phyloP scores from a whole-genome alignment of 2,329 filamentous ascomycete genomes.

The Colletotrichum sp. region DNA sequence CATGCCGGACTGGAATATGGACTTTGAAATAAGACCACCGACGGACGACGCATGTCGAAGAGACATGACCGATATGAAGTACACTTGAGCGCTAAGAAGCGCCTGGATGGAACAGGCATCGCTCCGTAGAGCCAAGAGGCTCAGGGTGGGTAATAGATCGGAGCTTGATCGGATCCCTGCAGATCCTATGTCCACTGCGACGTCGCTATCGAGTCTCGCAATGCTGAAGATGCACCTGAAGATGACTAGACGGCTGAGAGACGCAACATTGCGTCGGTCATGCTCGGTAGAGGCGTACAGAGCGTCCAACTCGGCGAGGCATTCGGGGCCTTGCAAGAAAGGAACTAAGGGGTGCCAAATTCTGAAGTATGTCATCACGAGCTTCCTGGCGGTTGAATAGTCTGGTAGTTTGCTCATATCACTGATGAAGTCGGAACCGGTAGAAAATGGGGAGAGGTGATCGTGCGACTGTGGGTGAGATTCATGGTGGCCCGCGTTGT shows the following conservation, averaged over 20 bases:
- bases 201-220: constrained; percentile 36
- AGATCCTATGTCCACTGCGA: constrained; percentile 26
- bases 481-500: neutral
- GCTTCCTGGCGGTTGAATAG: constrained; percentile 32
- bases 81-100: constrained; percentile 51
- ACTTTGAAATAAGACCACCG: constrained; percentile 49
- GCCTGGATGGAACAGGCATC: constrained; percentile 53
- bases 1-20: constrained; percentile 53
- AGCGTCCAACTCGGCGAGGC: constrained; percentile 46
- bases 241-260: constrained; percentile 38
- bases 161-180: neutral
- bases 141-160: constrained; percentile 36
- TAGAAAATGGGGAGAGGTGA: neutral
- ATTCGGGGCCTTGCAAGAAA: constrained; percentile 55
- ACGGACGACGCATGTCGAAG: constrained; percentile 53
- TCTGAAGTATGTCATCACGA: constrained; percentile 54
- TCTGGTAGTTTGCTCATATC: neutral
- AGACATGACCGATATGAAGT: constrained; percentile 52
- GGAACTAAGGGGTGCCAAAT: constrained; percentile 58
- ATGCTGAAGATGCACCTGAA: constrained; percentile 59
- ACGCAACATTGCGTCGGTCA: neutral
- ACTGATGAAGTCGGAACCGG: neutral
- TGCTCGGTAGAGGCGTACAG: neutral
- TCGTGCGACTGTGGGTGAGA: neutral
- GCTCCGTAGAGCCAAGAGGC: constrained; percentile 41